Percentiles rank a stretch among this genome's conserved stretches.
These are phyloP conservation scores for Blepharisma stoltei DNA, from an alignment of 73 alveolate genomes.

Conservation along the genomic window DNA sequence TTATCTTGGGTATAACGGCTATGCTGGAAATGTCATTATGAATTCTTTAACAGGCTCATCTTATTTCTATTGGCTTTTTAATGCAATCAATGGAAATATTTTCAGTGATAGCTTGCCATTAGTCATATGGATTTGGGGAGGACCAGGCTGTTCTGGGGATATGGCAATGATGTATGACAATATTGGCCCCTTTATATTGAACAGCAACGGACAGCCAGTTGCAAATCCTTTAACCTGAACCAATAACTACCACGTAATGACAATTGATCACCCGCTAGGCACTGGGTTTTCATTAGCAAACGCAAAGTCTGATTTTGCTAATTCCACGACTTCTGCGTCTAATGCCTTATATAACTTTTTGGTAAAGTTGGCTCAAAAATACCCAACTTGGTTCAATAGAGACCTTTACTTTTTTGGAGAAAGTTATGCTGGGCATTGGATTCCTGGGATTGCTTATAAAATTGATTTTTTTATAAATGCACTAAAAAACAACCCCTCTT, in stretches of 20 bases:
- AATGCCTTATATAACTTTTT: constrained; percentile 36
- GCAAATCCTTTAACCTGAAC: constrained; percentile 24
- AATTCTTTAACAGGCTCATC: constrained; percentile 24
- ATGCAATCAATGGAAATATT: constrained; percentile 9
- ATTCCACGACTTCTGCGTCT: neutral
- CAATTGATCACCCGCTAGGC: constrained; percentile 56
- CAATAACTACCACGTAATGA: constrained; percentile 49
- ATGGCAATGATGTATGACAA: constrained; percentile 64
- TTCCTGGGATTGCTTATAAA: constrained; percentile 68
- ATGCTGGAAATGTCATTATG: constrained; percentile 11
- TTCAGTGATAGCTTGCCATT: neutral
- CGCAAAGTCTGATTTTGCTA: neutral
- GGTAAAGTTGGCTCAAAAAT: constrained; percentile 47
- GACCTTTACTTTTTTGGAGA: constrained; percentile 80
- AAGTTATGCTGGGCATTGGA: constrained; percentile 88
- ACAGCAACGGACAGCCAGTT: neutral
- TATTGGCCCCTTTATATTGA: constrained; percentile 66
- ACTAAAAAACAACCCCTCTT: too few relatives aligned
- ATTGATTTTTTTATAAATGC: too few relatives aligned
- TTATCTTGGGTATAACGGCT: constrained; percentile 22
- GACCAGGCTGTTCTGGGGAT: constrained; percentile 84
- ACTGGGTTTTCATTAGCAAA: constrained; percentile 47
- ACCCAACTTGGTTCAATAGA: constrained; percentile 36
- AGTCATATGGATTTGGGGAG: constrained; percentile 84
- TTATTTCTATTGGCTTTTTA: constrained; percentile 24